A percentile compares a stretch with the other conserved stretches of the same genome.
These are phyloP conservation scores for Boletus subparvulus DNA, from an alignment of 768 basidiomycete species.

Conservation along the genomic window DNA sequence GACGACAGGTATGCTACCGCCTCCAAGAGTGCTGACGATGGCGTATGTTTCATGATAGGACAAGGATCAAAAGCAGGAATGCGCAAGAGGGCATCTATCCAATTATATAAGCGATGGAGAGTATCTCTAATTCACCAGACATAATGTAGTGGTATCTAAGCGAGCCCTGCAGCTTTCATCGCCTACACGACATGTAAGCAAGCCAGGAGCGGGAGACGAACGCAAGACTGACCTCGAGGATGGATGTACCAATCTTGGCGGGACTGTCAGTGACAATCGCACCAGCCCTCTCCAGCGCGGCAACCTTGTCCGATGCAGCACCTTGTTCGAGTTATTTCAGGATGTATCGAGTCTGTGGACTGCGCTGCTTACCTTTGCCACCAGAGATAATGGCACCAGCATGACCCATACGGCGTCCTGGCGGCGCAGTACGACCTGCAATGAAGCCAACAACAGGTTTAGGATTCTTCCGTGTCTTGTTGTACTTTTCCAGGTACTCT, in stretches of 20 bases:
- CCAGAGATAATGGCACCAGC: conserved; percentile 98
- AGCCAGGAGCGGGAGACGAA: neutral
- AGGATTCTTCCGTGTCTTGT: conserved; percentile 80
- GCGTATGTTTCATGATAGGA: conserved; percentile 27
- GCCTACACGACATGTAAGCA: conserved; percentile 45
- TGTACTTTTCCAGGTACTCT: conserved; percentile 90
- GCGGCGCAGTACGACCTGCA: conserved; percentile 96
- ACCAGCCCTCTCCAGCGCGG: conserved; percentile 86
- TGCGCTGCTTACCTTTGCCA: conserved; percentile 71
- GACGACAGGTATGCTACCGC: conserved; percentile 67
- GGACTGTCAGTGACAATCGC: conserved; percentile 94
- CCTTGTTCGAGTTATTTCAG: conserved; percentile 40
- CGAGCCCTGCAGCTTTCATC: conserved; percentile 75
- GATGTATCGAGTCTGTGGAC: neutral
- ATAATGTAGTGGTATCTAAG: conserved; percentile 38
- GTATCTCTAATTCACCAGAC: neutral
- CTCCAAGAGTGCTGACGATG: conserved; percentile 48
- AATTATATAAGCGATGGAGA: conserved; percentile 39
- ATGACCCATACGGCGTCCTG: conserved; percentile 97
- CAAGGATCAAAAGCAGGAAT: neutral
- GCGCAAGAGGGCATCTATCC: conserved; percentile 7
- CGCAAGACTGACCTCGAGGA: conserved; percentile 71
- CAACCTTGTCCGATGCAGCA: conserved; percentile 92
- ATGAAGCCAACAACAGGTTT: conserved; percentile 99
- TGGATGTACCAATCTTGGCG: conserved; percentile 87